These are phyloP conservation scores for Pseudogymnoascus destructans DNA, from an alignment of 2,329 filamentous ascomycete genomes.

Conservation along the genomic window DNA sequence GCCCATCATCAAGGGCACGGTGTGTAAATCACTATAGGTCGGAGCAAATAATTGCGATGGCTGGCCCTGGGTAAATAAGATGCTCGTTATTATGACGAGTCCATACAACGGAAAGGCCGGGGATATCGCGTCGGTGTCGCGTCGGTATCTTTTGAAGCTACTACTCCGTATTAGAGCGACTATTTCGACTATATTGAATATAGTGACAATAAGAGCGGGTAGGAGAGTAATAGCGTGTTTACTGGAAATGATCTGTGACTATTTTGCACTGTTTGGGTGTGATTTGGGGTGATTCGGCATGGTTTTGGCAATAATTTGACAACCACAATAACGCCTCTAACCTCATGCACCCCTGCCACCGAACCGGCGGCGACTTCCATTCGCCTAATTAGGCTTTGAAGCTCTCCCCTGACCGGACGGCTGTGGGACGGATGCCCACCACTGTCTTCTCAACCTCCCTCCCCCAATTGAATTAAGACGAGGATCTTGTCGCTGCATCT, in stretches of 20 bases:
- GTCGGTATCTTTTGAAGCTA: background rate
- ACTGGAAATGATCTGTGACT: background rate
- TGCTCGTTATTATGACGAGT: background rate
- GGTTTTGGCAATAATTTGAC: slow-evolving; percentile 2
- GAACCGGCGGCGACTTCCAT: background rate
- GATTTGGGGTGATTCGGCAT: background rate
- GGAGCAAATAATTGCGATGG: background rate
- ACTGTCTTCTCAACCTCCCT: background rate
- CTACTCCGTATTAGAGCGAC: background rate
- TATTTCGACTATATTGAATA: background rate
- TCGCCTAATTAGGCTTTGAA: slow-evolving; percentile 7
- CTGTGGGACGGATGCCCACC: slow-evolving; percentile 4
- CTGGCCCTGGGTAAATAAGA: background rate
- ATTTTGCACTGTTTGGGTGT: background rate
- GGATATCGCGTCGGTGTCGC: background rate
- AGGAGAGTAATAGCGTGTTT: slow-evolving; percentile 1
- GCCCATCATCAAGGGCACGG: background rate
- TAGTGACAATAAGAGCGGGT: background rate
- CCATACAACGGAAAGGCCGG: background rate
- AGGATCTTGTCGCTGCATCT: background rate
- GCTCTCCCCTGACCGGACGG: slow-evolving; percentile 1
- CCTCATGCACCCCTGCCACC: background rate
- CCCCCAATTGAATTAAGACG: background rate
- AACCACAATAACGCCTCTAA: background rate
- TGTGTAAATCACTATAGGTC: background rate